Evolutionary conservation across 768 basidiomycete species (phyloP), one percentile per base, ranked within the genome.

Genomic region (Tulasnella sp.): DNA sequence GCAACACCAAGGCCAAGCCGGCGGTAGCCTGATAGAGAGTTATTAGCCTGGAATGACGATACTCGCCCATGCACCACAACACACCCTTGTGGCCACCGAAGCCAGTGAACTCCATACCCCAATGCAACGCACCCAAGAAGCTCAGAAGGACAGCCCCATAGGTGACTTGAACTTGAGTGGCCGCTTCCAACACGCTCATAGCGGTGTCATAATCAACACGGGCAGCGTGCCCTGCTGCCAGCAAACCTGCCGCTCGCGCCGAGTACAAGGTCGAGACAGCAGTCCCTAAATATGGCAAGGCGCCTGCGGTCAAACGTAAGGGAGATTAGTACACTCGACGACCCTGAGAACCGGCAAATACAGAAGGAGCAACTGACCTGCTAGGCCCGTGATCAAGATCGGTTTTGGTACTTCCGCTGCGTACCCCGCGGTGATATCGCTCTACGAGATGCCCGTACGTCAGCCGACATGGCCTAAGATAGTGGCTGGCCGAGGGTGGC

Each of bases 141-240:
- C 95, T 96, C 42, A 99, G 90, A 87, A 99, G 90, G 81, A 98
- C 93, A 20, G 96, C 96, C 44, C 97, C 97, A 83, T 99, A 99
- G 9, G 95, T 96, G 79, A 96, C 93, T 86, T 99, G 97, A 77
- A 96, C 86, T 84, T 90, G 90, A 78, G 97, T 88, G 18, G 95
- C 79, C 34, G 72, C 72, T 48, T 80, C 79, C 40, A 80, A 72
- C 28, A 73, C 44, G 72, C 16, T 74, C 46, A 80, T 80, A 16
- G 79, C 79, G 28, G 79, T 80, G 50, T 80, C 79, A 40, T 50
- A 80, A 69, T 80, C 79, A 24, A 80, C 72, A 1, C 79, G 69
- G n/a, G 79, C 69, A 22, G 79, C 72, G 18, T 69, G 80, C 86
- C 89, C 87, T 12, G 85, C 79, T 12, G 86, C 88, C 3, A 94